These are phyloP conservation scores for Kewa caespitosa DNA, from an alignment of 179 eudicot species.

Conservation along the genomic window DNA sequence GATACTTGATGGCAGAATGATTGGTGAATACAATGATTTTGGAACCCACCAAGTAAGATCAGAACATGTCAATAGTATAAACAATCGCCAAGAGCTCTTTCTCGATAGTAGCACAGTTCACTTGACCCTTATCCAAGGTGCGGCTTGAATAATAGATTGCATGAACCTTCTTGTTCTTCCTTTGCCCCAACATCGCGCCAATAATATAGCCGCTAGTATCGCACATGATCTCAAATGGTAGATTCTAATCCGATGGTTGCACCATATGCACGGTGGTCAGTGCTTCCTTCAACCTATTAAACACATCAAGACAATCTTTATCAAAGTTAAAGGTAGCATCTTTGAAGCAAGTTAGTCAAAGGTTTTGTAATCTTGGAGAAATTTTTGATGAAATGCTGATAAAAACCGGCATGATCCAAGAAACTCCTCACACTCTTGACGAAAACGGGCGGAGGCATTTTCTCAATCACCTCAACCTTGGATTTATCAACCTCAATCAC, in stretches of 20 bases:
- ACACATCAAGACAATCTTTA: not conserved
- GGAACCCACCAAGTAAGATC: not conserved
- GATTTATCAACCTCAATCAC: not conserved
- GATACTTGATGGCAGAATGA: not conserved
- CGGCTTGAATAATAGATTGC: not conserved
- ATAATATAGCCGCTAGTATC: not conserved
- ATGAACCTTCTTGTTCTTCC: not conserved
- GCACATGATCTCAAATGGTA: not conserved
- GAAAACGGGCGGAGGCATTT: not conserved
- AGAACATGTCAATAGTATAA: not conserved
- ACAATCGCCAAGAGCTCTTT: not conserved
- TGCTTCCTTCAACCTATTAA: not conserved
- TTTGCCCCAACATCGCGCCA: not conserved
- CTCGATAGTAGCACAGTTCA: not conserved
- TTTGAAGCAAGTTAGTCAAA: not conserved
- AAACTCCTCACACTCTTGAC: not conserved
- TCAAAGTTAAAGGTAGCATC: not conserved
- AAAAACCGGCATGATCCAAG: not conserved
- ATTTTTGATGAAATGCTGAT: not conserved
- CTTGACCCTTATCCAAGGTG: not conserved
- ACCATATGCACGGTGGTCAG: not conserved
- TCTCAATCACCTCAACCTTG: not conserved
- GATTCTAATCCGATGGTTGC: not conserved
- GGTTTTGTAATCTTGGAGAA: not conserved
- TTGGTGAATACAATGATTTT: not conserved